Conservation (phyloP, 164 flowering plant genomes). For the Umbellularia californica region DNA sequence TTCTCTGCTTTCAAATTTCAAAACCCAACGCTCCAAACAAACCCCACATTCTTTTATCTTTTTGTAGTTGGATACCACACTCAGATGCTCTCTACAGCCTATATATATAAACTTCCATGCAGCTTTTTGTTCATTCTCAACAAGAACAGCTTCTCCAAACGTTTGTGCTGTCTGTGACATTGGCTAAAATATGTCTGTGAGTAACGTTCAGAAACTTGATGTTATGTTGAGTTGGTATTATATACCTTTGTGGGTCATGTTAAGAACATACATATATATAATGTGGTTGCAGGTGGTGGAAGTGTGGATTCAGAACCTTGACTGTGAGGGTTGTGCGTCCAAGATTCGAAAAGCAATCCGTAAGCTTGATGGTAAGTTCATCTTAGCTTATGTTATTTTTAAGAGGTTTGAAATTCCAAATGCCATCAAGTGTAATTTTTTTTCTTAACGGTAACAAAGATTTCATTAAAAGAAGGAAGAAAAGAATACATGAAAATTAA, state of each 20-base stretch:
- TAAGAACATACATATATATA: not conserved
- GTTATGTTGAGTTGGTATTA: not conserved
- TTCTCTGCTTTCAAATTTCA: not conserved
- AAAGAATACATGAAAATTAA: too few species aligned
- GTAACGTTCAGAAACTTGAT: not conserved
- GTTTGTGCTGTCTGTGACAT: not conserved
- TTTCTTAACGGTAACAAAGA: too few species aligned
- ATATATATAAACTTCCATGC: not conserved
- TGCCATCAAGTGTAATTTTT: too few species aligned
- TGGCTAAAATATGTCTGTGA: conserved; percentile 14
- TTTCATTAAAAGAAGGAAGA: too few species aligned
- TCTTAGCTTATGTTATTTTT: too few species aligned
- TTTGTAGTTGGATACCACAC: not conserved
- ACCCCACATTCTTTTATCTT: not conserved
- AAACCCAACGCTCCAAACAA: conserved; percentile 4
- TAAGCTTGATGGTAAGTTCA: conserved; percentile 59
- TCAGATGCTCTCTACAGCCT: not conserved
- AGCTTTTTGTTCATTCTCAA: not conserved
- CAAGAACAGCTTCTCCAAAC: not conserved
- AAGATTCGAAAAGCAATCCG: conserved; percentile 61
- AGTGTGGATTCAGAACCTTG: conserved; percentile 70
- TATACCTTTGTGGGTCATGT: not conserved
- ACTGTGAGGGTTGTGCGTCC: conserved; percentile 73
- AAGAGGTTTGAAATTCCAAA: too few species aligned
- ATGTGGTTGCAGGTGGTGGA: conserved; percentile 50